phyloP scores from a whole-genome alignment of 2,329 filamentous ascomycete species.

The Cyphellophora attinorum region DNA sequence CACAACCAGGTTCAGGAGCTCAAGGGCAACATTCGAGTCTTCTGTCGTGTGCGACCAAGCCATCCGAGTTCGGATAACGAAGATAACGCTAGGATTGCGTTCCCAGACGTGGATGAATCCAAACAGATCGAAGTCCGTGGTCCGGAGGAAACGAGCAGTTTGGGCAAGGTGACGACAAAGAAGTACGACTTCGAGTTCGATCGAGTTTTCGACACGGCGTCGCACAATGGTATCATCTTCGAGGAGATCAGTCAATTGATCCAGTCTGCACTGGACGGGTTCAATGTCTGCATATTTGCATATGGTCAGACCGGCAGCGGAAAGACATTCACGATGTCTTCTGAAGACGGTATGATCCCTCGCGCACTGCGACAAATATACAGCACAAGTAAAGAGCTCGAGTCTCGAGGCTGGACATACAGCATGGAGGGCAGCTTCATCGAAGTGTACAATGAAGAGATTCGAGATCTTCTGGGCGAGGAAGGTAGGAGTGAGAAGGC shows the following conservation, averaged over 20 bases:
- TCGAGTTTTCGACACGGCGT: constrained; percentile 71
- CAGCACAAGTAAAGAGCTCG: constrained; percentile 69
- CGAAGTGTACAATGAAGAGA: constrained; percentile 96
- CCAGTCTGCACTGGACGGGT: constrained; percentile 90
- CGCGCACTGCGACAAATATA: constrained; percentile 90
- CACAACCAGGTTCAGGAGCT: constrained; percentile 98
- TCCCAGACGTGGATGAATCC: constrained; percentile 71
- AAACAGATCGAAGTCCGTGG: constrained; percentile 79
- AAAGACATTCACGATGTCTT: constrained; percentile 95
- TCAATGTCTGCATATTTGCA: constrained; percentile 98
- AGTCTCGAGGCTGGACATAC: constrained; percentile 90
- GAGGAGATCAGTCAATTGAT: constrained; percentile 95
- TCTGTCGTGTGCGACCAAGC: constrained; percentile 84
- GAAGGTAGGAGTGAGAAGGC: constrained; percentile 72
- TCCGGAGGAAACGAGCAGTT: constrained; percentile 71
- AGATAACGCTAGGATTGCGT: constrained; percentile 63
- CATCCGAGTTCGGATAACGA: constrained; percentile 48
- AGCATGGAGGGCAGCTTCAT: constrained; percentile 91
- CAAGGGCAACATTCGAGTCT: constrained; percentile 96
- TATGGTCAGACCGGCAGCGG: constrained; percentile 96
- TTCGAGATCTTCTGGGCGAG: constrained; percentile 76
- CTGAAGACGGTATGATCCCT: constrained; percentile 86
- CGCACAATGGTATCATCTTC: constrained; percentile 79
- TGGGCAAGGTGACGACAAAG: constrained; percentile 67
- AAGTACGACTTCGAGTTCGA: constrained; percentile 85